Base-by-base conservation (phyloP, 2,329 filamentous ascomycete species). In the Ophiostoma himal-ulmi region DNA sequence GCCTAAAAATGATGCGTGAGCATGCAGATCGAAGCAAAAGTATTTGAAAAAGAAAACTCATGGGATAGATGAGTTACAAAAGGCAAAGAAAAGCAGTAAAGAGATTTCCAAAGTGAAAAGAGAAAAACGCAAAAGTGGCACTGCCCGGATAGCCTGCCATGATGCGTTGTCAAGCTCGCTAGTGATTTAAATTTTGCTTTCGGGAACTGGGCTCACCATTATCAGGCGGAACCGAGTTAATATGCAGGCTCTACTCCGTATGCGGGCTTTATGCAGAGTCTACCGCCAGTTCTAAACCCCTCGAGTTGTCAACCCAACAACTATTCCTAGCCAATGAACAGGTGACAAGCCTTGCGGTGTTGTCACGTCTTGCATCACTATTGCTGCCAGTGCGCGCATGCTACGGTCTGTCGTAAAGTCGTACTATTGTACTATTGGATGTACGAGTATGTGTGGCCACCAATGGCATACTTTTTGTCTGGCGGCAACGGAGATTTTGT, bases 241-340 rank as follows among this genome's bases (percentile, higher is more conserved):
- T 7, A 48, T 44, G 41, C 17, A 48, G 17, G 17, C 44, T 48
- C 41, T 44, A 30, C 30, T 30, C 30, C 30, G 30, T 7, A 48
- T 44, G 41, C 17, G n/a, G 17, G 17, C 44, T 48, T 14, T 44
- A 17, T 48, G 44, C 44, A 48, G 17, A 57, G 66, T 71, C 67
- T 68, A 69, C 70, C 66, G 39, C 60, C 57, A 67, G 20, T 54
- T 65, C 66, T 36, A 71, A 69, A 69, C 70, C 36, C 67, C 60
- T 60, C 67, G 60, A 71, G 68, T 71, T 69, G 57, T 62, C 57
- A 62, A 62, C 57, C 57, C 57, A 62, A 34, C 22, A 26, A 34
- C 13, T 34, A 30, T 2, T 14, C 57, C 26, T 26, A 34, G 57
- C 57, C 57, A 62, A 62, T 62, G 57, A 62, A 22, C 57, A 62